Conservation (phyloP, 139 green algal genomes). For the Chlorella sp. region DNA sequence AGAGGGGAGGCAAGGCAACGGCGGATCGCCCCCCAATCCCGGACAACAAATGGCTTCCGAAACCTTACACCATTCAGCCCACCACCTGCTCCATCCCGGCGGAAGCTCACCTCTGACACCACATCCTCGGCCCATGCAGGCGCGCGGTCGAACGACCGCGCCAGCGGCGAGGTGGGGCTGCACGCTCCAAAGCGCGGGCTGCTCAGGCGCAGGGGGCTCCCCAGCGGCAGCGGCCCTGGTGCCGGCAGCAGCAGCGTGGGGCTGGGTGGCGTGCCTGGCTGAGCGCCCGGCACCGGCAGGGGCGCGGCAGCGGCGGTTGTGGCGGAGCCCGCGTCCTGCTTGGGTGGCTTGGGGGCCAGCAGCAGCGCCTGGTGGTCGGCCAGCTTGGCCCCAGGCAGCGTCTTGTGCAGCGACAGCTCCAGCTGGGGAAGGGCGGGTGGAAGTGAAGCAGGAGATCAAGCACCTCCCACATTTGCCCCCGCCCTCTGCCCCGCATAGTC, state of each 20-base stretch:
- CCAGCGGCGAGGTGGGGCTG: conserved; percentile 24
- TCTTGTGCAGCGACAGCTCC: conserved; percentile 12
- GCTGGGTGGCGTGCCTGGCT: background rate
- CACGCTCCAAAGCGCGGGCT: conserved; percentile 10
- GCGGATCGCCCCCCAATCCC: no score
- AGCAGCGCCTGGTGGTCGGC: conserved; percentile 42
- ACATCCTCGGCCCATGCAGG: conserved; percentile 48
- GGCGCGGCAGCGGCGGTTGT: background rate
- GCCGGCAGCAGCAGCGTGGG: background rate
- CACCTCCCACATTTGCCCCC: background rate
- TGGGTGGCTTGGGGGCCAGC: conserved; percentile 8
- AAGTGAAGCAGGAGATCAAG: no score
- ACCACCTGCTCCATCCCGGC: no score
- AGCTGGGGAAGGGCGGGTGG: background rate
- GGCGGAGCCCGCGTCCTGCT: background rate
- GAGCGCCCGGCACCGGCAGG: background rate
- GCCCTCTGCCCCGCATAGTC: conserved; percentile 46
- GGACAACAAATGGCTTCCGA: no score
- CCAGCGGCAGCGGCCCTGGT: background rate
- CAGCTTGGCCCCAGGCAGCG: conserved; percentile 14
- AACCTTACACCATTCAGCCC: no score
- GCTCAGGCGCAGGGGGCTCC: background rate
- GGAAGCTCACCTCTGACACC: conserved; percentile 24
- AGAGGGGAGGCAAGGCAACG: no score
- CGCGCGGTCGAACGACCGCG: conserved; percentile 25